Conservation (phyloP, 805 yeast genomes). For the Cyberlindnera amylophila region DNA sequence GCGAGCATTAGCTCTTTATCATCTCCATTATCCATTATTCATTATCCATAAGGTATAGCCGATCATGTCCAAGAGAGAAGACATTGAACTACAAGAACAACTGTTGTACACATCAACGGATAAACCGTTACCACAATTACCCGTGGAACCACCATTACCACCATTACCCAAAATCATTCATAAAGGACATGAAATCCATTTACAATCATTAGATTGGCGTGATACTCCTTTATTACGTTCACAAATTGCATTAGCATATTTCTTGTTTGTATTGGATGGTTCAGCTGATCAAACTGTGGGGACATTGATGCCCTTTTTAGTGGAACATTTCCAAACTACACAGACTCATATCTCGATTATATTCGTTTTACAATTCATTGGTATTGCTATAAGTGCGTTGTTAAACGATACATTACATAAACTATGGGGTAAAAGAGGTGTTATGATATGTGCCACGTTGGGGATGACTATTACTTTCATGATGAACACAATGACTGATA, state of each 20-base stretch:
- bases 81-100: slow-evolving; percentile 9
- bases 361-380: slow-evolving; percentile 48
- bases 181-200: slow-evolving; percentile 3
- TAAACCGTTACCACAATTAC: neutral
- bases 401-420: slow-evolving; percentile 40
- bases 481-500: neutral
- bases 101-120: slow-evolving; percentile 11
- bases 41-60: too few relatives aligned
- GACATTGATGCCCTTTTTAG: slow-evolving; percentile 49
- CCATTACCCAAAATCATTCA: neutral
- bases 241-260: slow-evolving; percentile 39
- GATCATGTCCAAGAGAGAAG: slow-evolving; percentile 2
- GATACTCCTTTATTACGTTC: slow-evolving; percentile 34
- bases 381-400: slow-evolving; percentile 54
- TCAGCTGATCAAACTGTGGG: slow-evolving; percentile 59
- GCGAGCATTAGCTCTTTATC: too few relatives aligned
- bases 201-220: slow-evolving; percentile 20
- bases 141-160: neutral
- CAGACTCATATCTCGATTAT: slow-evolving; percentile 46
- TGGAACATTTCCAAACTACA: slow-evolving; percentile 42
- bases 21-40: too few relatives aligned
- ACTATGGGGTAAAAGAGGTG: slow-evolving; percentile 33
- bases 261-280: slow-evolving; percentile 47
- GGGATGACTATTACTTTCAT: neutral
- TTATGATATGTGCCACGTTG: neutral